Evolutionary conservation across 202 grass and related monocot species (phyloP), one percentile per base, ranked within the genome.

Genomic region (Bolboschoenoplectus hybrid): DNA sequence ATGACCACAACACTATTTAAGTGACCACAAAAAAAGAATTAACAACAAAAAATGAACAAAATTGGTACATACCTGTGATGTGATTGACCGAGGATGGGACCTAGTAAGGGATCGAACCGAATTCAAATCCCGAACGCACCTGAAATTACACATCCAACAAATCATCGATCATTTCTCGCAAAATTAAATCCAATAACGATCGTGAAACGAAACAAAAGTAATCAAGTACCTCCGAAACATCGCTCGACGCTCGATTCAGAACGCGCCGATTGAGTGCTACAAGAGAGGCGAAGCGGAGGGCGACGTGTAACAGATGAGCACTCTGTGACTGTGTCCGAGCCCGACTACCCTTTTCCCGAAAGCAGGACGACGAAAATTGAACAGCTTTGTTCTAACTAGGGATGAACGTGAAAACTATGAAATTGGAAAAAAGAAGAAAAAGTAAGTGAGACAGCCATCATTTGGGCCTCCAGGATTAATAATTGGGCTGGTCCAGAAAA

Each of bases 101-200:
- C 88, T 90, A 61, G 77, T 32, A 67, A 91, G 75, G 82, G 89
- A 72, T 84, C 81, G 90, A 80, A 83, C 89, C 9, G 85, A 69
- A 71, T 78, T 87, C 76, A 99, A 84, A 94, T 94, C 92, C 83
- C 92, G 80, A 83, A 90, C n/a, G 88, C 89, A 94, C 92, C 97
- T 99, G 89, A 79, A 26, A 85, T 74, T 71, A 67, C 64, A 70
- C 19, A 53, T 58, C 13, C 32, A 84, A 71, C 67, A 84, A 84
- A 72, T 55, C 47, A 84, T 41, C 34, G 67, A 84, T 84, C 82
- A 72, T 84, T 84, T 70, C 47, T 55, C 32, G 7, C 46, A 71
- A 51, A 49, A 84, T 2, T 57, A n/a, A 78, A 39, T 17, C 10
- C 43, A 51, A 83, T 40, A 69, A 3, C 44, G 81, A 83, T 83